These are phyloP conservation scores for Tetracentron sinense DNA, from an alignment of 164 flowering plant species.

Conservation along the genomic window DNA sequence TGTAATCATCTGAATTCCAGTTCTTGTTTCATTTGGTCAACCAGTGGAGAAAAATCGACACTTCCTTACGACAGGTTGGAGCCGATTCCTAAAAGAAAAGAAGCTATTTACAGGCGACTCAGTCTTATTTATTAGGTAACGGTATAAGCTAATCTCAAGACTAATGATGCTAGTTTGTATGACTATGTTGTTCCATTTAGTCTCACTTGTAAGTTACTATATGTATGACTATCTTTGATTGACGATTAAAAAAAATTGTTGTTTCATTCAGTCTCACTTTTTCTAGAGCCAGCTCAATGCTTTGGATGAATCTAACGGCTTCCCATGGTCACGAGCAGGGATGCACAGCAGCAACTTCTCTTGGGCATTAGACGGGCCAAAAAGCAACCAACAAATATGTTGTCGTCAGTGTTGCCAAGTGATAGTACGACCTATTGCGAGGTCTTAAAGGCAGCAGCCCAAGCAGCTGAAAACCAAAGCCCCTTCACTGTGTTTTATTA, in stretches of 20 bases:
- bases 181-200: no score
- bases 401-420: constrained; percentile 93
- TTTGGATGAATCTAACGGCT: neutral
- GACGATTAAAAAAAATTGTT: no score
- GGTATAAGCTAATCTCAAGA: neutral
- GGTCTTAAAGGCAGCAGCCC: constrained; percentile 97
- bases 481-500: constrained; percentile 87
- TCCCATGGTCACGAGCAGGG: constrained; percentile 55
- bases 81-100: constrained; percentile 93
- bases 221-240: no score
- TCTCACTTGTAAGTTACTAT: no score
- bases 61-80: constrained; percentile 98
- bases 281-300: neutral
- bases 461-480: constrained; percentile 91
- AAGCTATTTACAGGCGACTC: constrained; percentile 96
- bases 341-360: constrained; percentile 90
- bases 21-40: neutral
- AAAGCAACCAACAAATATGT: constrained; percentile 74
- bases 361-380: constrained; percentile 90
- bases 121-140: constrained; percentile 89
- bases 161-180: neutral
- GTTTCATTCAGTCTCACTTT: neutral
- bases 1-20: neutral
- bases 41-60: constrained; percentile 96
- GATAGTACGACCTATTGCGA: constrained; percentile 99